Evolutionary conservation across 2,329 filamentous ascomycete species (phyloP).

Genomic region (Aspergillus ruber): DNA sequence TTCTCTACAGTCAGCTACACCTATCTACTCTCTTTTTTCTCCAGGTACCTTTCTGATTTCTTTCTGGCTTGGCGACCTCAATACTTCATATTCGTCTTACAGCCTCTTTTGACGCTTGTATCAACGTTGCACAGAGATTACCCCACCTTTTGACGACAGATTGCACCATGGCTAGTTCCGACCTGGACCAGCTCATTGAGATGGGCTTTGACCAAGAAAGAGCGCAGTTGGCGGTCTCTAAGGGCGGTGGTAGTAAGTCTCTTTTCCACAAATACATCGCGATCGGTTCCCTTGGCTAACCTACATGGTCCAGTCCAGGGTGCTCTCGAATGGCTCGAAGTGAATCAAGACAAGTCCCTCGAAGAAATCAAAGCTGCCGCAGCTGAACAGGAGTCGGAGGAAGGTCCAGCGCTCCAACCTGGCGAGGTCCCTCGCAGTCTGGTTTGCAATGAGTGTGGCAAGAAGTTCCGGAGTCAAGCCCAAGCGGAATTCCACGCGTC

Average conservation of each 20-base stretch:
- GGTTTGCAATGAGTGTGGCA: constrained; percentile 90
- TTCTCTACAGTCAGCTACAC: background rate
- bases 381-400: constrained; percentile 47
- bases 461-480: constrained; percentile 74
- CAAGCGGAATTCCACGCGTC: constrained; percentile 85
- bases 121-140: background rate
- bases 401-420: constrained; percentile 61
- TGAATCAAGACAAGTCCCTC: constrained; percentile 78
- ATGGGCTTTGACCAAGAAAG: constrained; percentile 79
- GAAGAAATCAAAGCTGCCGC: constrained; percentile 66
- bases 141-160: background rate
- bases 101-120: background rate
- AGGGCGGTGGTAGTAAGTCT: constrained; percentile 66
- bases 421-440: constrained; percentile 72
- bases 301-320: constrained; percentile 60
- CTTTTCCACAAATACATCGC: background rate
- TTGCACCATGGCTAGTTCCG: constrained; percentile 38
- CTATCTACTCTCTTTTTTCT: background rate
- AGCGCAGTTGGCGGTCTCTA: constrained; percentile 76
- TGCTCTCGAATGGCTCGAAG: constrained; percentile 90
- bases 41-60: background rate
- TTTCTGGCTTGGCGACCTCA: background rate
- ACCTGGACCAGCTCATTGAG: constrained; percentile 56
- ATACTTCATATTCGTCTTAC: background rate
- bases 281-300: background rate